These are phyloP conservation scores for Naumovozyma castellii DNA, from an alignment of 805 yeast species.

Conservation along the genomic window DNA sequence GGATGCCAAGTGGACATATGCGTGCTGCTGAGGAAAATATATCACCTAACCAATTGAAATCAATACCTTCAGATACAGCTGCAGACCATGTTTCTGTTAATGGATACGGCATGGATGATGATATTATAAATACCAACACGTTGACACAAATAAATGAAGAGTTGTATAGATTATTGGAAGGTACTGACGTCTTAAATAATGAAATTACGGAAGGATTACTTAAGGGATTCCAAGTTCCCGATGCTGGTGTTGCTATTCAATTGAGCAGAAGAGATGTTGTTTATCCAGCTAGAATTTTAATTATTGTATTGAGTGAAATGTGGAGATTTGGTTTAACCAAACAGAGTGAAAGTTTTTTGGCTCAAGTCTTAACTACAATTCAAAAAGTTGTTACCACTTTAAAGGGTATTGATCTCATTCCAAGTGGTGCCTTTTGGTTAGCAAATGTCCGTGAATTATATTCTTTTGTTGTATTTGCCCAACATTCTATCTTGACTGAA, in stretches of 20 bases:
- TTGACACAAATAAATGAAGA: conserved; percentile 69
- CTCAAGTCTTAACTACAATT: conserved; percentile 77
- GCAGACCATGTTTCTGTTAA: neutral
- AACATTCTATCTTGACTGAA: conserved; percentile 78
- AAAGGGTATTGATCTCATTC: conserved; percentile 77
- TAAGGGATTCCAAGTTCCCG: conserved; percentile 77
- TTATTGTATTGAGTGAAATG: conserved; percentile 89
- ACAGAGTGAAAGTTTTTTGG: conserved; percentile 84
- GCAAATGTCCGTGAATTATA: conserved; percentile 92
- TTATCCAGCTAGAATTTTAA: conserved; percentile 92
- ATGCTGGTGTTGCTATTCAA: conserved; percentile 74
- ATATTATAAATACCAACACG: conserved; percentile 36
- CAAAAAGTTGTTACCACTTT: conserved; percentile 73
- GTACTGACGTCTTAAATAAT: conserved; percentile 60
- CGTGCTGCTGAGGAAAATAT: neutral
- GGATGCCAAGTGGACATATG: conserved; percentile 23
- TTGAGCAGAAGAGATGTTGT: conserved; percentile 81
- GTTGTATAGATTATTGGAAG: conserved; percentile 58
- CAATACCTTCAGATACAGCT: neutral
- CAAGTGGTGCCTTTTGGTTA: conserved; percentile 95
- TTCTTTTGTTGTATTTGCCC: conserved; percentile 91
- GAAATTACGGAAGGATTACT: conserved; percentile 83
- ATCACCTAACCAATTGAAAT: neutral
- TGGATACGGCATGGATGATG: conserved; percentile 12
- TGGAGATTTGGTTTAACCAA: conserved; percentile 93